Evolutionary conservation across 1,139 yeast species (phyloP).

Genomic region (Sugiyamaella japonica): DNA sequence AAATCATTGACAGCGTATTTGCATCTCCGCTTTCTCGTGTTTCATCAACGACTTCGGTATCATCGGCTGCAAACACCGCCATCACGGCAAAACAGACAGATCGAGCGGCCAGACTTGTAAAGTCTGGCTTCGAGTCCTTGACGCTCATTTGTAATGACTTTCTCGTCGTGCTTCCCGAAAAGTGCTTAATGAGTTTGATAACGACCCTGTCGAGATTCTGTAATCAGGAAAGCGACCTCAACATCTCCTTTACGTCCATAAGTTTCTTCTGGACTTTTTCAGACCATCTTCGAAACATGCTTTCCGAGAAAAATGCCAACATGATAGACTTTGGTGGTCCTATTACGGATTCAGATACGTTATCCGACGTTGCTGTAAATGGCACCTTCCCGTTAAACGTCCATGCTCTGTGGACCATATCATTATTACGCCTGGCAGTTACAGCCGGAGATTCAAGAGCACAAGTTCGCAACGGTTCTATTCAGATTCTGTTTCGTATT

Average conservation of each 20-base stretch:
- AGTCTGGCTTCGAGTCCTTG: constrained; percentile 73
- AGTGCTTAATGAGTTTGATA: constrained; percentile 60
- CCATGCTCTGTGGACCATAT: constrained; percentile 59
- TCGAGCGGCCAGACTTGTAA: constrained; percentile 42
- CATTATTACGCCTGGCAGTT: constrained; percentile 59
- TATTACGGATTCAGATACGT: constrained; percentile 19
- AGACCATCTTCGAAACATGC: constrained; percentile 57
- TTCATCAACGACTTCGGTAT: constrained; percentile 32
- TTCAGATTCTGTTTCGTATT: constrained; percentile 83
- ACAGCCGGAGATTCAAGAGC: constrained; percentile 65
- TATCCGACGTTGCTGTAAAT: constrained; percentile 17
- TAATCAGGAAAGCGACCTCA: constrained; percentile 67
- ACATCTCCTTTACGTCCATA: constrained; percentile 85
- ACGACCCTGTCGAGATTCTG: constrained; percentile 74
- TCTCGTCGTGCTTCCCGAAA: constrained; percentile 61
- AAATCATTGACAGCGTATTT: constrained; percentile 70
- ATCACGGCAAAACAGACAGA: constrained; percentile 18
- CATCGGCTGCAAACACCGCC: constrained; percentile 35
- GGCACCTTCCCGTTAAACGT: constrained; percentile 18
- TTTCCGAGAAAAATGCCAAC: constrained; percentile 19
- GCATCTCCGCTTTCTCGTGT: constrained; percentile 27
- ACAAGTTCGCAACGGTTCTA: constrained; percentile 85
- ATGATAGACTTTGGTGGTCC: constrained; percentile 27
- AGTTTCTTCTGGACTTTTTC: constrained; percentile 91
- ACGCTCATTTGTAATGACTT: constrained; percentile 85